These are phyloP conservation scores for Vitis labrusca DNA, from an alignment of 164 flowering plant genomes.

Conservation along the genomic window DNA sequence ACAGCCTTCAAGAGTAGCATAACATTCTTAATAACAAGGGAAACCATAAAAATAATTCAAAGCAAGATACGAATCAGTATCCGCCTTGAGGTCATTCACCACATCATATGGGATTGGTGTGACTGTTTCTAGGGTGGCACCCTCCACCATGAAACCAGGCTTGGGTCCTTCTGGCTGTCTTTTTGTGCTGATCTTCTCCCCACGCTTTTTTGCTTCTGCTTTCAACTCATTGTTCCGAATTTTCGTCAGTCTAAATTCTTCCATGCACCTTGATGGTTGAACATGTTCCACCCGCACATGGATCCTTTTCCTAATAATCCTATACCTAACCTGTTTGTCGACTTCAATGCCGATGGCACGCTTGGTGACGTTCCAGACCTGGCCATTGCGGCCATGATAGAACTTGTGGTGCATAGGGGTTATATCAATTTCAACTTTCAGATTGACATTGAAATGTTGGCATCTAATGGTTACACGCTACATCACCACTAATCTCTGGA, in stretches of 20 bases:
- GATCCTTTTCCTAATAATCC: conserved; percentile 73
- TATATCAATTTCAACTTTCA: too few relatives aligned
- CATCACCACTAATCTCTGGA: too few relatives aligned
- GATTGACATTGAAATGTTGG: too few relatives aligned
- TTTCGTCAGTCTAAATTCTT: conserved; percentile 55
- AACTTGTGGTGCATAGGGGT: conserved; percentile 75
- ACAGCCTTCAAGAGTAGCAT: too few relatives aligned
- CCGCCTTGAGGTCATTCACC: conserved; percentile 6
- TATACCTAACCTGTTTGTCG: conserved; percentile 76
- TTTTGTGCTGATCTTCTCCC: conserved; percentile 51
- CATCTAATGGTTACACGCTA: too few relatives aligned
- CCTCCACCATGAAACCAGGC: conserved; percentile 39
- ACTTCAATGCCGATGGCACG: conserved; percentile 32
- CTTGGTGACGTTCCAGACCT: conserved; percentile 41
- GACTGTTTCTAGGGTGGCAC: conserved; percentile 34
- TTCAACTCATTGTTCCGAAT: conserved; percentile 59
- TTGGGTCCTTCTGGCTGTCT: conserved; percentile 36
- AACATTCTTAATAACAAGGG: too few relatives aligned
- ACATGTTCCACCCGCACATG: conserved; percentile 83
- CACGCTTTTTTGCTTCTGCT: conserved; percentile 70
- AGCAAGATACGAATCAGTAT: not conserved
- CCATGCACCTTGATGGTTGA: conserved; percentile 68
- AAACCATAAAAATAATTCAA: too few relatives aligned
- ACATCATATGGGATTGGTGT: conserved; percentile 33
- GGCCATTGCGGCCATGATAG: conserved; percentile 86